A percentile compares a stretch with the other conserved stretches of the same genome.
These are phyloP conservation scores for Phytophthora meadii DNA, from an alignment of 352 stramenopile genomes.

Conservation along the genomic window DNA sequence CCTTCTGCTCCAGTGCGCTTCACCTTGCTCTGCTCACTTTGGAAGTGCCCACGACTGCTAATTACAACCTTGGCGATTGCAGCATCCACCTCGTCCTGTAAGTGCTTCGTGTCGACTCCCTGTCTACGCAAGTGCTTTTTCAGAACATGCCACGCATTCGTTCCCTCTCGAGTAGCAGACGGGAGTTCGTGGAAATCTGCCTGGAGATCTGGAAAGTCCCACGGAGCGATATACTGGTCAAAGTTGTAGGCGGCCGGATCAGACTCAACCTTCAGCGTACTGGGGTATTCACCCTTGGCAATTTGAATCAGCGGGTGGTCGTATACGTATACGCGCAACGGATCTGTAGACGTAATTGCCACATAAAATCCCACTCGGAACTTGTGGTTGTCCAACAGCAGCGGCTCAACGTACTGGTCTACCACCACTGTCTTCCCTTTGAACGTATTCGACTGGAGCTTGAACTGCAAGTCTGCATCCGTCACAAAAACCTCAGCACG, in stretches of 20 bases:
- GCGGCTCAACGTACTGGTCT: conserved; percentile 83
- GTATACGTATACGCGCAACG: conserved; percentile 88
- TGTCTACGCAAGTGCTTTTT: conserved; percentile 67
- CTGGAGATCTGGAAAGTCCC: conserved; percentile 76
- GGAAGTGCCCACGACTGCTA: conserved; percentile 64
- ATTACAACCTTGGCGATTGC: conserved; percentile 65
- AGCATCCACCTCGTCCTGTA: conserved; percentile 76
- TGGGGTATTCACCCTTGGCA: conserved; percentile 69
- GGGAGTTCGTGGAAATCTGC: conserved; percentile 69
- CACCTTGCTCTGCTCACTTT: conserved; percentile 54
- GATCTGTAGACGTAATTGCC: conserved; percentile 80
- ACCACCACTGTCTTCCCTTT: conserved; percentile 67
- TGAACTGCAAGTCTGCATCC: conserved; percentile 53
- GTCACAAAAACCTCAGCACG: conserved; percentile 47
- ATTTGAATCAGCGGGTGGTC: conserved; percentile 78
- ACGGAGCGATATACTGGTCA: conserved; percentile 71
- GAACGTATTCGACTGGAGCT: conserved; percentile 53
- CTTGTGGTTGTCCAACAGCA: conserved; percentile 88
- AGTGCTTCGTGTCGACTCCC: conserved; percentile 64
- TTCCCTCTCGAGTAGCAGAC: conserved; percentile 54
- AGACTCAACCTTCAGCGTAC: conserved; percentile 40
- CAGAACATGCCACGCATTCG: conserved; percentile 72
- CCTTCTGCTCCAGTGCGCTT: conserved; percentile 45
- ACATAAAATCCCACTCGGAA: conserved; percentile 91
- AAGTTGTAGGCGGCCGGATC: conserved; percentile 69